Conservation (phyloP, 768 basidiomycete genomes). For the Mycena pura region DNA sequence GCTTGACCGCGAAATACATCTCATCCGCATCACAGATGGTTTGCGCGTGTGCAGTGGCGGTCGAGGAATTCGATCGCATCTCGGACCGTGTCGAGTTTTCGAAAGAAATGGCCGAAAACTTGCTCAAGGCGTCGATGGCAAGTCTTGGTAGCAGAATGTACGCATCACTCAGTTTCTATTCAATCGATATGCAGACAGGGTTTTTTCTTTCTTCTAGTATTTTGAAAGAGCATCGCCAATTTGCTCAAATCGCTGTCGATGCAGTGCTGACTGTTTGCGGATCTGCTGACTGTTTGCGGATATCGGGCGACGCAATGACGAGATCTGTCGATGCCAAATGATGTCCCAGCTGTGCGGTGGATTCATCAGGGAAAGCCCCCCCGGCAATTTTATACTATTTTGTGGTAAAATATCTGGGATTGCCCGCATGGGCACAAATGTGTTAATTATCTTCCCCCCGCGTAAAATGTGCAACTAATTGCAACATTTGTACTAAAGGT, state of each 20-base stretch:
- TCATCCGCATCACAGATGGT: conserved; percentile 98
- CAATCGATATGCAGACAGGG: background rate
- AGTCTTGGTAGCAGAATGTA: conserved; percentile 98
- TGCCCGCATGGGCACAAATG: no score
- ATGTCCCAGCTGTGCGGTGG: conserved; percentile 97
- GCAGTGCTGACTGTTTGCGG: conserved; percentile 95
- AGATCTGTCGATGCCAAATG: conserved; percentile 97
- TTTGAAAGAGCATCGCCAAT: conserved; percentile 93
- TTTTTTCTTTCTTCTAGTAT: conserved; percentile 61
- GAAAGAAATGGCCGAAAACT: conserved; percentile 79
- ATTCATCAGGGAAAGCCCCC: no score
- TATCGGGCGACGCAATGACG: conserved; percentile 93
- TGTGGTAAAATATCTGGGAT: no score
- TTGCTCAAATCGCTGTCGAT: conserved; percentile 97
- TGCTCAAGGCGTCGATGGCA: conserved; percentile 95
- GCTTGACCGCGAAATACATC: conserved; percentile 99
- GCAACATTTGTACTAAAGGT: no score
- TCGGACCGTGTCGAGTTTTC: conserved; percentile 91
- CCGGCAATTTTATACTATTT: no score
- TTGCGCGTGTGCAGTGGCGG: conserved; percentile 92
- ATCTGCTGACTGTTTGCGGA: no score
- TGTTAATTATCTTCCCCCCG: no score
- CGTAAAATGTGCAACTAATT: no score
- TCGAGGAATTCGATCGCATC: conserved; percentile 88
- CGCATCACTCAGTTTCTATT: background rate